Base-by-base conservation (phyloP, 441 rosid species). In the Mallotus japonicus region DNA sequence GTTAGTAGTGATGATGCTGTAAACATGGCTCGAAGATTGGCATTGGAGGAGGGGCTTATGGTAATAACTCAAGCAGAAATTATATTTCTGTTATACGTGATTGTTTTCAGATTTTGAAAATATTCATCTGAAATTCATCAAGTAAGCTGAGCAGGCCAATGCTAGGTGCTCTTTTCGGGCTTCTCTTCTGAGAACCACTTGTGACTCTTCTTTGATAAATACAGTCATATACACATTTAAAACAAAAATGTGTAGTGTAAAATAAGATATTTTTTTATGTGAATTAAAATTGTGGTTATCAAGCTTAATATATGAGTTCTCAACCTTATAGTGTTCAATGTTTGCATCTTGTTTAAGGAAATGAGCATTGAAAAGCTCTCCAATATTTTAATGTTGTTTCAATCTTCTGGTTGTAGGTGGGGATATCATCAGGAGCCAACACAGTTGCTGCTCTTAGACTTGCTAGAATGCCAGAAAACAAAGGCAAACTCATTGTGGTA, bases 401-500 rank as follows among this genome's bases (percentile, higher is more conserved):
- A 57, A 24, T 3, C 14, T 53, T 62, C 24, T 67, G 78, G 70
- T 24, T 82, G 78, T 59, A 93, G 97, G 98, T 93, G 71, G 98
- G 98, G 54, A 93, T 93, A 75, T 91, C 98, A 40, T 93, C 97
- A 0, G 98, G 98, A 55, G 97, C 95, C 57, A 93, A 93, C 64
- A 90, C 98, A 0, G 91, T 93, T 17, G 98, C 98, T 13, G 97
- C 97, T 0, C 83, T 91, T 42, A 79, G 77, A 60, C 89, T 93
- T 11, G 98, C 97, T 13, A 82, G 81, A 62, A 84, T 85, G 98
- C 96, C 97, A 0, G 98, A 93, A 81, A 93, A 93, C 77, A 87
- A 77, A 84, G 98, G 98, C 76, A 93, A 93, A 79, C 90, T 93
- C 75, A 91, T 91, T 75, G 95, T 91, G 93, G 97, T 93, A 88